phyloP scores from a whole-genome alignment of 2,329 filamentous ascomycete genomes.

The Zalaria obscura region DNA sequence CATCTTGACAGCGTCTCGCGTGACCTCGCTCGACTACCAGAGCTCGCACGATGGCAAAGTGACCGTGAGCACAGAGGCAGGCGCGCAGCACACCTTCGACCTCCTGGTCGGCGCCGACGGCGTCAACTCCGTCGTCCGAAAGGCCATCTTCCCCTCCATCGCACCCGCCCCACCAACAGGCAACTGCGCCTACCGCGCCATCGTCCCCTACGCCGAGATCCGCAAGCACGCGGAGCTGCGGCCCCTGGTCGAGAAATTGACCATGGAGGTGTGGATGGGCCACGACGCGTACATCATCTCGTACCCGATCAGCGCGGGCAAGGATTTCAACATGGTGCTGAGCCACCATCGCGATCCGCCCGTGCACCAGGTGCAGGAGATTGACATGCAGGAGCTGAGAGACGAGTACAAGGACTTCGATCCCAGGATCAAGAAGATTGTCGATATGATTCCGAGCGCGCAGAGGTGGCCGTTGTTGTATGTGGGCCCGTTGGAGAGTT shows the following conservation, averaged over 20 bases:
- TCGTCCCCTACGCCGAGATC: constrained; percentile 4
- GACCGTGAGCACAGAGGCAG: constrained; percentile 26
- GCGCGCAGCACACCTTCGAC: constrained; percentile 29
- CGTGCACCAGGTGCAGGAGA: constrained; percentile 21
- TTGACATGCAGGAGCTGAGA: constrained; percentile 28
- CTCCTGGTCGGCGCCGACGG: constrained; percentile 51
- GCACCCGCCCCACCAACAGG: constrained; percentile 20
- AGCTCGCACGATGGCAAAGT: constrained; percentile 25
- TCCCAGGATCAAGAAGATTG: constrained; percentile 26
- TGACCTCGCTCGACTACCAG: constrained; percentile 29
- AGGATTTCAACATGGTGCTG: constrained; percentile 36
- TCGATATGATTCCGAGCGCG: constrained; percentile 24
- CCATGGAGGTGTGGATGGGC: constrained; percentile 53
- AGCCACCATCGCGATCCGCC: constrained; percentile 25
- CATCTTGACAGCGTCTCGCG: constrained; percentile 34
- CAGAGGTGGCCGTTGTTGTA: constrained; percentile 52
- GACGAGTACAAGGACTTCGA: constrained; percentile 31
- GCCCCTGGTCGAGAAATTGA: constrained; percentile 50
- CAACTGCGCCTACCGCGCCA: neutral
- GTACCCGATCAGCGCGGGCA: constrained; percentile 48
- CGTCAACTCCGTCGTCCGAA: constrained; percentile 45
- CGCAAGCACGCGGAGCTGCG: constrained; percentile 20
- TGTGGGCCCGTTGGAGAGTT: constrained; percentile 44
- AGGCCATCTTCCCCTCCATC: constrained; percentile 28
- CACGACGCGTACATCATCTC: constrained; percentile 46